These are phyloP conservation scores for Trichophyton rubrum DNA, from an alignment of 2,329 filamentous ascomycete genomes.

Conservation along the genomic window DNA sequence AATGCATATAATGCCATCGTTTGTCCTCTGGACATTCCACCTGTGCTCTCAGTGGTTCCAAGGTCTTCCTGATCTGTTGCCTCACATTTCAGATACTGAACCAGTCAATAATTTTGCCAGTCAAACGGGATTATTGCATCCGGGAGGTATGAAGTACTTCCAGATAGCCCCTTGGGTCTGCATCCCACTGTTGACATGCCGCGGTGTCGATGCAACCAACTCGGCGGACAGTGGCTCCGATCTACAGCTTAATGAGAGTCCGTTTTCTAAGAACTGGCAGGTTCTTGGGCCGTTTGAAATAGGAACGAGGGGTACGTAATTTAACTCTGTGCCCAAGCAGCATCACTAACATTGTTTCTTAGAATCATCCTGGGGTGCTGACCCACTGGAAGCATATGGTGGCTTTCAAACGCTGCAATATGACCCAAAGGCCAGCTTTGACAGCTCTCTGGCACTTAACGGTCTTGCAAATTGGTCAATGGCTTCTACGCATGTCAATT, in stretches of 20 bases:
- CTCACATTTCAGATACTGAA: neutral
- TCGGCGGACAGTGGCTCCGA: neutral
- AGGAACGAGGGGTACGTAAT: constrained; percentile 43
- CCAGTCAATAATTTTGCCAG: neutral
- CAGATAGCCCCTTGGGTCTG: neutral
- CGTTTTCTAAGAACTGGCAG: constrained; percentile 34
- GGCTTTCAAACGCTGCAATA: constrained; percentile 40
- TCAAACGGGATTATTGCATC: neutral
- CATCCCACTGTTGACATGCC: constrained; percentile 2
- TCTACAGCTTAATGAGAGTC: neutral
- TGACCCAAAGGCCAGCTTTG: constrained; percentile 32
- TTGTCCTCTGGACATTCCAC: neutral
- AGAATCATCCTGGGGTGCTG: constrained; percentile 48
- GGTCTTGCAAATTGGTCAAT: constrained; percentile 40
- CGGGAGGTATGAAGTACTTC: neutral
- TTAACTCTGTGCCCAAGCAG: neutral
- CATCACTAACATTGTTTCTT: neutral
- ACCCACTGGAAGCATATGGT: constrained; percentile 43
- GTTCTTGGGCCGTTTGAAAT: constrained; percentile 46
- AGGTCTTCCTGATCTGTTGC: neutral
- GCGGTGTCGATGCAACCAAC: neutral
- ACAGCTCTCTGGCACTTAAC: constrained; percentile 40
- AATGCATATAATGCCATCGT: neutral
- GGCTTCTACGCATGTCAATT: constrained; percentile 22
- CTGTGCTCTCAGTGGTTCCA: neutral